Conservation (phyloP, 257 asterid genomes). For the Buddleja alternifolia region DNA sequence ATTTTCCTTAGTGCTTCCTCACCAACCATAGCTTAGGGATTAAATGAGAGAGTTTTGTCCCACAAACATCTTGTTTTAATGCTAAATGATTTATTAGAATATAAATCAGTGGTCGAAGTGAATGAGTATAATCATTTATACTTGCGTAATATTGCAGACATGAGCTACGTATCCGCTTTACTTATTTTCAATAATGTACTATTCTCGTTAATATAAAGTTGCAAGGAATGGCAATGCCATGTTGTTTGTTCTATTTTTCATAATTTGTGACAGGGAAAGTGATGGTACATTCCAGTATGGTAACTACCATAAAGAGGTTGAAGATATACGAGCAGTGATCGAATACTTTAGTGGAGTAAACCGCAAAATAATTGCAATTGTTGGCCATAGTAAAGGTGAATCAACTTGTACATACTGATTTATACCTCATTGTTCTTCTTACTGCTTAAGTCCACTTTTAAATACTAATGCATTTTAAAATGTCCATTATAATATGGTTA, state of each 20-base stretch:
- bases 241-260: background rate
- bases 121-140: background rate
- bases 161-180: background rate
- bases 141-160: background rate
- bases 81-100: background rate
- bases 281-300: conserved; percentile 56
- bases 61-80: background rate
- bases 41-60: no score
- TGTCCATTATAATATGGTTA: no score
- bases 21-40: no score
- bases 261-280: conserved; percentile 45
- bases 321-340: conserved; percentile 49
- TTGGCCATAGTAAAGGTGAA: conserved; percentile 64
- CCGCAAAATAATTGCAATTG: conserved; percentile 40
- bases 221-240: no score
- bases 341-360: conserved; percentile 38
- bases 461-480: no score
- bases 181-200: background rate
- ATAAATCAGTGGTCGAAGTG: background rate
- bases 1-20: no score
- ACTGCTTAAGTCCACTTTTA: no score
- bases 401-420: background rate
- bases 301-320: conserved; percentile 48
- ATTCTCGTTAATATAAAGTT: background rate
- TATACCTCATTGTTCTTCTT: background rate